Evolutionary conservation across 2,329 filamentous ascomycete species (phyloP).

Genomic region (Karstenula rhodostoma): DNA sequence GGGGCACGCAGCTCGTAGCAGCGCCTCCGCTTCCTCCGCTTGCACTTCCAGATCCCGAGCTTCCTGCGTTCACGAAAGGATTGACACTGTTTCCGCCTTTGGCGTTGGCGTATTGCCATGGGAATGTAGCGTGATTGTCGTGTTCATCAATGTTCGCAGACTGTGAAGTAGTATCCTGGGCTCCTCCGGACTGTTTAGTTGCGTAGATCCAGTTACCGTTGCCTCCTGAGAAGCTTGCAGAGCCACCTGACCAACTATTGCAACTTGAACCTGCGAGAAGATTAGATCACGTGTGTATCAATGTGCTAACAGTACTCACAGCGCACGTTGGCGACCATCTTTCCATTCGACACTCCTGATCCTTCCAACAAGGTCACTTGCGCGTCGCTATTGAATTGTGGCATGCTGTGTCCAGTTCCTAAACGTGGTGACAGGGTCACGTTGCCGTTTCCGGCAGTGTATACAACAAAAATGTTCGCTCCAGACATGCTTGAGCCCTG

Average conservation of each 20-base stretch:
- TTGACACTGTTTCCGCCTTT: constrained; percentile 59
- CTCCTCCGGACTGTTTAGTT: constrained; percentile 52
- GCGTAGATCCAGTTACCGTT: constrained; percentile 62
- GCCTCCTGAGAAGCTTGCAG: constrained; percentile 57
- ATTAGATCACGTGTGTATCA: constrained; percentile 19
- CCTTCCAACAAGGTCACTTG: constrained; percentile 61
- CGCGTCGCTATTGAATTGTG: constrained; percentile 52
- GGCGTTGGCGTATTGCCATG: constrained; percentile 58
- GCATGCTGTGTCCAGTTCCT: constrained; percentile 55
- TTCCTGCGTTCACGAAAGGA: constrained; percentile 47
- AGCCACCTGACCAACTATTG: constrained; percentile 60
- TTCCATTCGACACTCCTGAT: constrained; percentile 60
- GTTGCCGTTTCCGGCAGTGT: constrained; percentile 59
- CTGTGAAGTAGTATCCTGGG: constrained; percentile 58
- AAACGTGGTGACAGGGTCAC: constrained; percentile 65
- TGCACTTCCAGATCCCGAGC: constrained; percentile 28
- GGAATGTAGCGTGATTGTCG: constrained; percentile 51
- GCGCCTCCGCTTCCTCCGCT: constrained; percentile 7
- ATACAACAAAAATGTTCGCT: constrained; percentile 67
- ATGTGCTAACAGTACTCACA: constrained; percentile 48
- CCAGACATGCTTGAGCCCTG: constrained; percentile 63
- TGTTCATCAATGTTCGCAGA: constrained; percentile 57
- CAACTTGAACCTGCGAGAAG: constrained; percentile 58
- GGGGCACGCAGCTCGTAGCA: constrained; percentile 41
- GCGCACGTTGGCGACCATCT: constrained; percentile 65